A percentile compares a stretch with the other conserved stretches of the same genome.
Conservation (phyloP, 371 early-diverging fungal species). For the Dipsacomyces acuminosporus region DNA sequence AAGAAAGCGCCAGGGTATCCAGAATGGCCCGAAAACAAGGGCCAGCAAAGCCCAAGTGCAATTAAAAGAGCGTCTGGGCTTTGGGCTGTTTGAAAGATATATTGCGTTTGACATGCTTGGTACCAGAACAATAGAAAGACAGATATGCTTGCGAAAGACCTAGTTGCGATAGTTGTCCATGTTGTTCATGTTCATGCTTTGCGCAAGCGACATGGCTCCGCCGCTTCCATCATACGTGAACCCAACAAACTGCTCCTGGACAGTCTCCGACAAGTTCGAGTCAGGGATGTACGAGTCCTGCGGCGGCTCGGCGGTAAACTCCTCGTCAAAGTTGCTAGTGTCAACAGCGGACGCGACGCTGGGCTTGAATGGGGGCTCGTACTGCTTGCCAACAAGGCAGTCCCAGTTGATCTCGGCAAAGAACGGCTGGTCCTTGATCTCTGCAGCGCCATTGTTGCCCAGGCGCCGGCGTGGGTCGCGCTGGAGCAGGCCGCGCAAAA, state of each 20-base stretch:
- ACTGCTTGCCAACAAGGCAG: conserved; percentile 73
- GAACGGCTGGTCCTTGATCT: conserved; percentile 88
- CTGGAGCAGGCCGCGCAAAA: conserved; percentile 72
- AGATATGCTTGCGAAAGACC: too few relatives aligned
- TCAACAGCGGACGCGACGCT: conserved; percentile 81
- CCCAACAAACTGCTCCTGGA: conserved; percentile 94
- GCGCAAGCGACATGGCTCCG: conserved; percentile 54
- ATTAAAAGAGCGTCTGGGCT: too few relatives aligned
- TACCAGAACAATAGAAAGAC: too few relatives aligned
- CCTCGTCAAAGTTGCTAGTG: conserved; percentile 92
- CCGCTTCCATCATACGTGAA: conserved; percentile 75
- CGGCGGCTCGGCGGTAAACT: conserved; percentile 88
- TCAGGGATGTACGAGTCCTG: conserved; percentile 79
- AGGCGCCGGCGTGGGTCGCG: conserved; percentile 81
- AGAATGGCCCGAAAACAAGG: too few relatives aligned
- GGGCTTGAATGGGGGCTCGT: conserved; percentile 93
- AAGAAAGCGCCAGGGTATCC: not conserved
- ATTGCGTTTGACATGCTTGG: too few relatives aligned
- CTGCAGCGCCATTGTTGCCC: conserved; percentile 79
- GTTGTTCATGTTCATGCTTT: conserved; percentile 48
- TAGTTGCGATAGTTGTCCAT: conserved; percentile 37
- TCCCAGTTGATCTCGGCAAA: conserved; percentile 92
- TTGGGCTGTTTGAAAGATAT: too few relatives aligned
- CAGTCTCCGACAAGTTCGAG: conserved; percentile 75
- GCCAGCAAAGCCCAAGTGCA: too few relatives aligned